phyloP scores from a whole-genome alignment of 2,329 filamentous ascomycete species.

The Parastagonospora avenae region DNA sequence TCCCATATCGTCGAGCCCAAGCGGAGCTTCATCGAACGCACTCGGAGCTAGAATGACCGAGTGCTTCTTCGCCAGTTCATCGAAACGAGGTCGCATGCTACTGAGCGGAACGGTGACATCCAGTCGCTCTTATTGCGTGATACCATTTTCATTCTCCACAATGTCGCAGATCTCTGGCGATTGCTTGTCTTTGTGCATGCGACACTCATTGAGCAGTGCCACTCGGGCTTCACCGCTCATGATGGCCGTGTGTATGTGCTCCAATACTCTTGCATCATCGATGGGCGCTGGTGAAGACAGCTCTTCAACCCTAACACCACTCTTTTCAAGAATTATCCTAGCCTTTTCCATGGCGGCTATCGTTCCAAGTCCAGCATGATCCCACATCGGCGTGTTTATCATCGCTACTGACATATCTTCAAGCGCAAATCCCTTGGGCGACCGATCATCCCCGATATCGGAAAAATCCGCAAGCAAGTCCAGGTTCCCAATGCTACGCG shows the following conservation, averaged over 20 bases:
- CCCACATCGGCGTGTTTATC: conserved; percentile 51
- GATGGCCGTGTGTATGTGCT: too few species aligned
- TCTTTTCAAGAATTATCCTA: conserved; percentile 18
- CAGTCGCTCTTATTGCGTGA: too few species aligned
- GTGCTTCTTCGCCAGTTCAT: conserved; percentile 53
- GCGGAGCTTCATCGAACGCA: conserved; percentile 61
- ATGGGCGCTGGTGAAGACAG: too few species aligned
- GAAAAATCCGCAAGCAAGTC: background rate
- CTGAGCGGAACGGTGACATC: too few species aligned
- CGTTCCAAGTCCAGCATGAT: conserved; percentile 1
- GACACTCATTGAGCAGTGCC: background rate
- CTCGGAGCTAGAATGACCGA: conserved; percentile 61
- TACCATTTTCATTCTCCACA: too few species aligned
- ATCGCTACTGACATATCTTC: background rate
- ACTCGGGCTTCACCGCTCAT: background rate
- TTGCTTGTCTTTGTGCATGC: too few species aligned
- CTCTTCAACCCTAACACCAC: too few species aligned
- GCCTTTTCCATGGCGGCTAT: conserved; percentile 14
- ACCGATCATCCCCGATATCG: background rate
- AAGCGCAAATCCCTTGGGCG: background rate
- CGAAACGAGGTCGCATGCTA: background rate
- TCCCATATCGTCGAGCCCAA: conserved; percentile 58
- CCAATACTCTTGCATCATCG: too few species aligned
- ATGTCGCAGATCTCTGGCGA: too few species aligned
- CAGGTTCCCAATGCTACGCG: background rate